Conservation (phyloP, 2,329 filamentous ascomycete species). For the Stachybotrys echinatus region DNA sequence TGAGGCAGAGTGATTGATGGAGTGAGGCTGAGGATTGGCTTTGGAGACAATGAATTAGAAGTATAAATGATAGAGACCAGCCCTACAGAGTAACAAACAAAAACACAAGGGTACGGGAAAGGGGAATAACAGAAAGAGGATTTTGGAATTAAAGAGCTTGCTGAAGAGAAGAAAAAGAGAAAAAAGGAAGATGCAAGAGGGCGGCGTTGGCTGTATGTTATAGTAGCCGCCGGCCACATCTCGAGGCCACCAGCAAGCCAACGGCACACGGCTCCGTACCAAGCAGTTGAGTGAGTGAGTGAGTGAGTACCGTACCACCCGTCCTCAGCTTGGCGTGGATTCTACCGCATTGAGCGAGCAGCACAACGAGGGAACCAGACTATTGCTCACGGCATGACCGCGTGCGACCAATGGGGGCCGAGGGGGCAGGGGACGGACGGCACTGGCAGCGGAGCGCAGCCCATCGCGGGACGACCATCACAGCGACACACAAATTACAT, state of each 20-base stretch:
- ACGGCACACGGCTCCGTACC: neutral
- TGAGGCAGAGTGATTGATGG: slow-evolving; percentile 9
- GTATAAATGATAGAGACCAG: slow-evolving; percentile 45
- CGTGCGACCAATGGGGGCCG: neutral
- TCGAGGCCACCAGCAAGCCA: neutral
- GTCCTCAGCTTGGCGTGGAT: neutral
- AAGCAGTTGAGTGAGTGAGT: too few relatives aligned
- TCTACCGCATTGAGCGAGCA: neutral
- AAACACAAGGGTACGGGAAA: slow-evolving; percentile 30
- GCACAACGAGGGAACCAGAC: neutral
- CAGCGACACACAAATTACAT: neutral
- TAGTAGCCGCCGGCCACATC: slow-evolving; percentile 11
- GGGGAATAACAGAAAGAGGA: slow-evolving; percentile 42
- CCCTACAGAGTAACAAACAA: slow-evolving; percentile 39
- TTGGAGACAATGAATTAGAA: slow-evolving; percentile 20
- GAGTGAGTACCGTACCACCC: neutral
- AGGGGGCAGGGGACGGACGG: neutral
- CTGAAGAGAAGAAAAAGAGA: slow-evolving; percentile 50
- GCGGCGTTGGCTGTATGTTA: slow-evolving; percentile 28
- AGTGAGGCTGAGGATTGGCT: slow-evolving; percentile 8
- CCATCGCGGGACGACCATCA: neutral
- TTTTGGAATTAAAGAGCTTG: slow-evolving; percentile 55
- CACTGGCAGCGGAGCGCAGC: neutral
- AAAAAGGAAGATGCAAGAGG: slow-evolving; percentile 30
- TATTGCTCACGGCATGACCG: neutral